Base-by-base conservation (phyloP, 2,329 filamentous ascomycete genomes). In the Coniochaeta ligniaria region DNA sequence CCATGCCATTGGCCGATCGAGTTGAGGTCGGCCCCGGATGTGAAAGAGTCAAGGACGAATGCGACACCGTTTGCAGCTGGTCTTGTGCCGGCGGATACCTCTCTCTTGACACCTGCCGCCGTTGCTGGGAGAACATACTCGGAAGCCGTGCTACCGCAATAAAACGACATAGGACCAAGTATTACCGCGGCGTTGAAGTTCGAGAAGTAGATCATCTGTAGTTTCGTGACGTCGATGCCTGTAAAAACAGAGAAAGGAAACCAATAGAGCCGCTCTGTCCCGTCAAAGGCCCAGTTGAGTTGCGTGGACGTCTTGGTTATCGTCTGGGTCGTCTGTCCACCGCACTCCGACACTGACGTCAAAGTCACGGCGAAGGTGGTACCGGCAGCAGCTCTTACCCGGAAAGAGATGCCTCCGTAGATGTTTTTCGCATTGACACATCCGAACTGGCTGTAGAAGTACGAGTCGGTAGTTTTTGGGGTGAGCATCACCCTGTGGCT, bases 1-100 rank as follows among this genome's bases (percentile, higher is more conserved):
- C 87, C 87, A 69, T 89, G 86, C 81, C 85, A 90, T 71, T 83
- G 80, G 2, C 81, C 82, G 2, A 89, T 77, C 20, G 82, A 79
- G 67, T 90, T 90, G 28, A 72, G 77, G 62, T 78, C 73, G 2
- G 71, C 60, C 14, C 47, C 47, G 64, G 76, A 78, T 38, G 72
- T 72, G 64, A 90, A 90, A 3, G 78, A 79, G 71, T 90, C 87
- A 60, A 90, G 83, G 0, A 88, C 75, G 33, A 85, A 75, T 6
- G 28, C 35, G n/a, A 36, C 54, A 6, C 54, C 54, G 14, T 74
- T 72, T 17, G 78, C 75, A 28, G 78, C 78, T 4, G 52, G 52
- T 2, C 9, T 20, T 22, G 78, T 76, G 57, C 80, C 76, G 14
- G 72, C 65, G 3, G 82, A 82, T 3, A 80, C n/a, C 4, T 57